Conservation (phyloP, 1,284 basidiomycete genomes). For the Amylostereum areolatum region DNA sequence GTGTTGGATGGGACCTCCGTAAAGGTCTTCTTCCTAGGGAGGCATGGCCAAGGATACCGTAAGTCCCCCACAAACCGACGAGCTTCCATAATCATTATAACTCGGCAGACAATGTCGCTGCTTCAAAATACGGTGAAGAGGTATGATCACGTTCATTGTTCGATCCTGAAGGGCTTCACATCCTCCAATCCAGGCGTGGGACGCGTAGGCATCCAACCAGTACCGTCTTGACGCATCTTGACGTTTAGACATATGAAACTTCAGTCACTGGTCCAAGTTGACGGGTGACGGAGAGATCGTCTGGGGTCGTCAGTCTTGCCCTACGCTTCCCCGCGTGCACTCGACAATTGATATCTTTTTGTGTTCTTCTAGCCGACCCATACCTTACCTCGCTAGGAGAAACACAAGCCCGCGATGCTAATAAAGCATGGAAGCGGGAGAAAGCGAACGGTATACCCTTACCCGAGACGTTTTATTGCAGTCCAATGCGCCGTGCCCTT, state of each 20-base stretch:
- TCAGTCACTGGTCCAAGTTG: slow-evolving; percentile 63
- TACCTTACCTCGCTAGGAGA: slow-evolving; percentile 64
- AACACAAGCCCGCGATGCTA: slow-evolving; percentile 53
- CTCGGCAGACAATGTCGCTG: slow-evolving; percentile 63
- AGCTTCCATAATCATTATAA: not conserved
- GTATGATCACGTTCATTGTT: slow-evolving; percentile 23
- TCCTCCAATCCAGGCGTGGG: slow-evolving; percentile 37
- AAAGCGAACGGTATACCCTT: slow-evolving; percentile 45
- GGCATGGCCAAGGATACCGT: slow-evolving; percentile 74
- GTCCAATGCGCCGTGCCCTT: slow-evolving; percentile 70
- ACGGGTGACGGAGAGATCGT: slow-evolving; percentile 65
- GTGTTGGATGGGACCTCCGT: slow-evolving; percentile 35
- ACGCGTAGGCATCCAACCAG: slow-evolving; percentile 34
- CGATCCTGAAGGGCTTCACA: not conserved
- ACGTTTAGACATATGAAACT: not conserved
- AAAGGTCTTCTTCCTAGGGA: slow-evolving; percentile 62
- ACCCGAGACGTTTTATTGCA: slow-evolving; percentile 60
- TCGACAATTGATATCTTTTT: not conserved
- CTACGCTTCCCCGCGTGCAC: slow-evolving; percentile 1
- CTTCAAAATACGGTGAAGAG: slow-evolving; percentile 62
- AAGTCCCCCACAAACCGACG: slow-evolving; percentile 20
- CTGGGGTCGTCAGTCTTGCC: slow-evolving; percentile 66
- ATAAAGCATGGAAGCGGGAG: slow-evolving; percentile 57
- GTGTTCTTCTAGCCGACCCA: slow-evolving; percentile 54
- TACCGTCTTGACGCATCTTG: not conserved